Base-by-base conservation (phyloP, 441 rosid species). In the Gossypium trilobum region DNA sequence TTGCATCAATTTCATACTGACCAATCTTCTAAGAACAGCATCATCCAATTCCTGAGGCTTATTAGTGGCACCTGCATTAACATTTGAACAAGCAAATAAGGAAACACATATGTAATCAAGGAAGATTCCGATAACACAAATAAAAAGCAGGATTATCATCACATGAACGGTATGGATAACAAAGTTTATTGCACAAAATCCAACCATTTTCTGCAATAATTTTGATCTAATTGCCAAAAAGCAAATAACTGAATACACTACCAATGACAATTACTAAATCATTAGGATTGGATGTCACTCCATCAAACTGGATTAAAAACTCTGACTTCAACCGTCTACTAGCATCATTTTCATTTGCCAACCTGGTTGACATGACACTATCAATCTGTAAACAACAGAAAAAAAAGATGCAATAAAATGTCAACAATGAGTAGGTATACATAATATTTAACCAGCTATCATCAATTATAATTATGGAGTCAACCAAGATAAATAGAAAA, bases 11-110 rank as follows among this genome's bases (percentile, higher is more conserved):
- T 74, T 60, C 58, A 36, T 69, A 75, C 89, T 77, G 50, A 91
- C 98, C 93, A 93, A 73, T 89, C 98, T 87, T 87, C 97, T 82
- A 44, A 91, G 91, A 56, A 93, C 96, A 29, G 97, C 98, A 81
- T 93, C 97, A 79, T 93, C 98, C 85, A 93, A 80, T 68, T 93
- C 98, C 68, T 91, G 98, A 25, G 98, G 98, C 80, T 93, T 91
- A 83, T 93, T 93, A 4, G 98, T 93, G 69, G 98, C 98, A 74
- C 98, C 98, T 93, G 83, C 79, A 83, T 42, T 61, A 68, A 59
- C 60, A 78, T 19, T 16, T 6, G 19, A 48, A 66, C 22, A 59
- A 51, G 71, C 8, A 36, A 69, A 6, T 42, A 55, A n/a, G 44
- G 54, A 55, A 9, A 9, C 31, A 17, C n/a, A 16, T 1, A 22